phyloP scores from a whole-genome alignment of 768 basidiomycete genomes.

The Pleurotus sapidus region DNA sequence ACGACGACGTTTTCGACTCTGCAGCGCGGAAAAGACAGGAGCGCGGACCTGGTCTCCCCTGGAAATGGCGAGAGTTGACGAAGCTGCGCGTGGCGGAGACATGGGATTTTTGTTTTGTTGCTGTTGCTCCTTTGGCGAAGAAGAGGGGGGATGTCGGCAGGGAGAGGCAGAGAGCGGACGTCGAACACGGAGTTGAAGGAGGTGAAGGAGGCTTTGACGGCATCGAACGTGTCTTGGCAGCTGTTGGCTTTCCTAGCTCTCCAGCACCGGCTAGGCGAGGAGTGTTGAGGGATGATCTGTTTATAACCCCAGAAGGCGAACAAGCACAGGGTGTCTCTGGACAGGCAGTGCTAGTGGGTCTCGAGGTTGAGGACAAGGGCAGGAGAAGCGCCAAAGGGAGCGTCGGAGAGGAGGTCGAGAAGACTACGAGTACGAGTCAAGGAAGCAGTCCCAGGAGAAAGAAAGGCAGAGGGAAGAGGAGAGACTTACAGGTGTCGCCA shows the following conservation, averaged over 20 bases:
- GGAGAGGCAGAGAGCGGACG: slow-evolving; percentile 25
- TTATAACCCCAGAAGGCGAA: slow-evolving; percentile 44
- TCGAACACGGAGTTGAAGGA: slow-evolving; percentile 10
- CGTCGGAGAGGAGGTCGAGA: neutral
- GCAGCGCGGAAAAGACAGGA: slow-evolving; percentile 23
- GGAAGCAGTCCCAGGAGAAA: neutral
- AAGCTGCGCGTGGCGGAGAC: slow-evolving; percentile 71
- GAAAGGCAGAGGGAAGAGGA: slow-evolving; percentile 37
- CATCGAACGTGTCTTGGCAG: slow-evolving; percentile 56
- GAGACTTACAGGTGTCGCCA: slow-evolving; percentile 38
- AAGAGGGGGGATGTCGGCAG: slow-evolving; percentile 23
- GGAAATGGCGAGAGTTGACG: slow-evolving; percentile 78
- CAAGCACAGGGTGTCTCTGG: slow-evolving; percentile 16
- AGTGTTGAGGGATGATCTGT: slow-evolving; percentile 63
- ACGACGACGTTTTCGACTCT: slow-evolving; percentile 9
- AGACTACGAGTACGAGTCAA: neutral
- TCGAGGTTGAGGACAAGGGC: slow-evolving; percentile 39
- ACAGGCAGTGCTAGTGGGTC: slow-evolving; percentile 23
- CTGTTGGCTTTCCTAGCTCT: slow-evolving; percentile 49
- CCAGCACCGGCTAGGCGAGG: slow-evolving; percentile 56
- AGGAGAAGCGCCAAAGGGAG: slow-evolving; percentile 5
- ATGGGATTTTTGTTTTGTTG: slow-evolving; percentile 71
- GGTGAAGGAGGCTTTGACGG: slow-evolving; percentile 41
- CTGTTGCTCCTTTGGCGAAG: slow-evolving; percentile 31
- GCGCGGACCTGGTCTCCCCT: slow-evolving; percentile 49